Evolutionary conservation across 2,329 filamentous ascomycete genomes (phyloP), one percentile per base, ranked within the genome.

Genomic region (Colletotrichum graminicola): DNA sequence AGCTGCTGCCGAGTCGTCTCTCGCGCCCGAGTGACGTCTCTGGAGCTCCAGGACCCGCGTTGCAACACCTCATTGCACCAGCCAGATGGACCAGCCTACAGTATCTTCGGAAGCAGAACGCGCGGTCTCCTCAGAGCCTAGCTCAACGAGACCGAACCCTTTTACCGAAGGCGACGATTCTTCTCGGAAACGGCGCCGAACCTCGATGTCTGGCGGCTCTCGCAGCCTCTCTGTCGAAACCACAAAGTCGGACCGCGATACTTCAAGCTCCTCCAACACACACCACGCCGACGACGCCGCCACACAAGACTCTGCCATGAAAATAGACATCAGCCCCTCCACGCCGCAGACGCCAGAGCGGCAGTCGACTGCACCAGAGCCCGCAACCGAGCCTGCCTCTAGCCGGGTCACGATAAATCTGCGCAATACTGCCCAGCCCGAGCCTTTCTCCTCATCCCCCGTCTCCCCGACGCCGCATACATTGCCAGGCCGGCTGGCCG

Each of bases 331-430:
- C 23, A 80, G 83, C 60, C 78, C 80, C 55, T 75, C 77, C 65
- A 77, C 77, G 52, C 84, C 83, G n/a, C 81, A 80, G 69, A 87
- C 85, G 2, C 85, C 84, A 36, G 81, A 83, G 59, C 78, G 73
- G 55, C 76, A 76, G 52, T 75, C 78, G 39, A 74, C 77, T 57
- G 76, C 80, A 62, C 75, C 77, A 51, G 77, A 81, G 62, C 78
- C 78, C 56, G 73, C 78, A 39, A 75, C 80, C 23, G 84, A 84
- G 49, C 83, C 84, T 47, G 83, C 86, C 45, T 88, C 88, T 3
- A 90, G 87, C 78, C 86, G 83, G 76, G 87, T 91, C 61, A 91
- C 89, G 12, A 86, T 91, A 65, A 91, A 90, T 76, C 80, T 91
- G 60, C 87, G 89, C 69, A 85, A 86, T 75, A 76, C 79, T 72